Base-by-base conservation (phyloP, 805 yeast species). In the Hanseniaspora vineae region DNA sequence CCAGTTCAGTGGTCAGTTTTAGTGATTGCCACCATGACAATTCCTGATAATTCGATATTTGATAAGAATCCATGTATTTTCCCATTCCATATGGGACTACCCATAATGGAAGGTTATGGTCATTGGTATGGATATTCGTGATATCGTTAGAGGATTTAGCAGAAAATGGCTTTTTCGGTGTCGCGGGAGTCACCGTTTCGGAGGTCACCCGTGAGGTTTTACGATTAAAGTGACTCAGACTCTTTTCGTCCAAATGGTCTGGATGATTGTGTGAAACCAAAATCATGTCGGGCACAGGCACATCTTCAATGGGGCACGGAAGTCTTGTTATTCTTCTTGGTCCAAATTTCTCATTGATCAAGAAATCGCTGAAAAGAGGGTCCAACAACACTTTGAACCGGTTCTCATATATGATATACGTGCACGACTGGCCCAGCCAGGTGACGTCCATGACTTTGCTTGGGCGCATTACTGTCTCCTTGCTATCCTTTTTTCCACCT, bases 181-280 rank as follows among this genome's bases (percentile, higher is more conserved):
- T 56, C 12, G 56, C 54, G n/a, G n/a, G n/a, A n/a, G n/a, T n/a
- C n/a, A n/a, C n/a, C n/a, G n/a, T n/a, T n/a, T n/a, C n/a, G n/a
- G n/a, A n/a, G n/a, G n/a, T n/a, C n/a, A n/a, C n/a, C n/a, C n/a
- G n/a, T n/a, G n/a, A n/a, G n/a, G n/a, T n/a, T n/a, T n/a, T n/a
- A n/a, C n/a, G 5, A n/a, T 49, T 44, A 18, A 53, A 52, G 62
- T 67, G 58, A 39, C 65, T 58, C 14, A 80, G 75, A 10, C 84
- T 68, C 31, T 70, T 77, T 48, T 74, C 67, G 56, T 90, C 97
- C 42, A 90, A 65, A 66, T 90, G 97, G 62, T 90, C 97, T 1
- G 97, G 97, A 58, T 90, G 97, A 59, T 90, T 89, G 61, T 90
- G 97, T 1, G 94, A 83, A 0, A 90, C 95, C 18, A 90, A 59